Conservation (phyloP, 176 grass and related monocot genomes). For the Hsuehochloa calcarea region DNA sequence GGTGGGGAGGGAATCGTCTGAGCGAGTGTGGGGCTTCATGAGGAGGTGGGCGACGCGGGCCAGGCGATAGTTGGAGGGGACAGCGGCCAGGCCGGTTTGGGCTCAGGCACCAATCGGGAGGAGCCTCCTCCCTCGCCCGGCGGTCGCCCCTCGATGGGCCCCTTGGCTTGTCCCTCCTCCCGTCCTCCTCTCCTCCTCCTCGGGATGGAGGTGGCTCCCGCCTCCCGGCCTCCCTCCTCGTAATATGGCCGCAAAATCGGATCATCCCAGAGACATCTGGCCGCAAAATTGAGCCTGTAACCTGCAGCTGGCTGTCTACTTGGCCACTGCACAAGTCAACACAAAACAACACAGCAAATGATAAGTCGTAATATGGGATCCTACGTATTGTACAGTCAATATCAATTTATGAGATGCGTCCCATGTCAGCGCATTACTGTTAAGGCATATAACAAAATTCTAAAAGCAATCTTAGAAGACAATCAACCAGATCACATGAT, state of each 20-base stretch:
- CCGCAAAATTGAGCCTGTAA: slow-evolving; percentile 88
- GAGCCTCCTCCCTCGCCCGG: too few relatives aligned
- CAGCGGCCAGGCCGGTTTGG: too few relatives aligned
- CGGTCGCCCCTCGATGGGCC: too few relatives aligned
- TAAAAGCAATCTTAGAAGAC: slow-evolving; percentile 10
- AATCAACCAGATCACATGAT: slow-evolving; percentile 1
- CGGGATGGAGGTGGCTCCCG: too few relatives aligned
- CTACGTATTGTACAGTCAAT: slow-evolving; percentile 9
- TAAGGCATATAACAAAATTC: background rate
- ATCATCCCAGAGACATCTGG: slow-evolving; percentile 94
- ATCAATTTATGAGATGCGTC: slow-evolving; percentile 19
- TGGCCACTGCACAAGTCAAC: slow-evolving; percentile 70
- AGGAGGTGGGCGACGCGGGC: too few relatives aligned
- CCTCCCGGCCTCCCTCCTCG: too few relatives aligned
- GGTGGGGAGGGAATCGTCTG: slow-evolving; percentile 67
- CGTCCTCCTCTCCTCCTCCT: too few relatives aligned
- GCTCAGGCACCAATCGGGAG: too few relatives aligned
- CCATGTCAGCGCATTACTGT: slow-evolving; percentile 17
- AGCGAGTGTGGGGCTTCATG: slow-evolving; percentile 82
- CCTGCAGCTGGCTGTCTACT: slow-evolving; percentile 86
- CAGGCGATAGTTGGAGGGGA: too few relatives aligned
- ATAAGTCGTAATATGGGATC: background rate
- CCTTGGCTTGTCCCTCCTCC: too few relatives aligned
- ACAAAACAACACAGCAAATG: slow-evolving; percentile 13
- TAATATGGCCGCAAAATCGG: too few relatives aligned